Percentiles rank a stretch among this genome's conserved stretches.
phyloP scores from a whole-genome alignment of 1,284 basidiomycete species.

The Tylopilus orsonianus region DNA sequence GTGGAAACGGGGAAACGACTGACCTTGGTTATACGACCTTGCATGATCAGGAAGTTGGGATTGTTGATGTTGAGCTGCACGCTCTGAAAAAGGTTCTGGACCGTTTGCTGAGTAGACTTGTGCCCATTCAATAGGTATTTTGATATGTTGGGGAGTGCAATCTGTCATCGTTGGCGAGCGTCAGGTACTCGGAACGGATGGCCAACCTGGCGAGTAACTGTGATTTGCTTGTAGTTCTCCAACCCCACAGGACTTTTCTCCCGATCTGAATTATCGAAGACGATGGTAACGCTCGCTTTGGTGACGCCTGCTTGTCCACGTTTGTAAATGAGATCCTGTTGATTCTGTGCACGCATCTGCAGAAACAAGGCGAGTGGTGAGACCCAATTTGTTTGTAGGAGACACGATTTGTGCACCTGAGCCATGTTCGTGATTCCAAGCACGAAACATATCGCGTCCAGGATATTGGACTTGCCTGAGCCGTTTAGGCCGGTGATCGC shows the following conservation, averaged over 20 bases:
- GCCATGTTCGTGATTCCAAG: conserved; percentile 95
- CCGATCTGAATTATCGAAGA: conserved; percentile 98
- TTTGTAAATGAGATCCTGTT: conserved; percentile 97
- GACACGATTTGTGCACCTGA: conserved; percentile 45
- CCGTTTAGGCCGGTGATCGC: conserved; percentile 97
- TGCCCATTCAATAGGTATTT: conserved; percentile 98
- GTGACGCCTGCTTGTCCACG: conserved; percentile 97
- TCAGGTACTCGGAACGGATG: conserved; percentile 5
- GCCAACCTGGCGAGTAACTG: conserved; percentile 91
- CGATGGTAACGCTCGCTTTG: conserved; percentile 97
- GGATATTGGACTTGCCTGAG: conserved; percentile 95
- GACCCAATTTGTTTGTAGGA: neutral
- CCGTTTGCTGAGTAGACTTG: conserved; percentile 84
- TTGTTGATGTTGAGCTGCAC: conserved; percentile 99
- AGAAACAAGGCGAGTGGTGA: neutral
- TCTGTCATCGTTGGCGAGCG: conserved; percentile 46
- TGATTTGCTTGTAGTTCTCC: conserved; percentile 86
- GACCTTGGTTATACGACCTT: conserved; percentile 92
- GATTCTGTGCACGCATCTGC: conserved; percentile 93
- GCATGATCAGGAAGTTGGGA: conserved; percentile 99
- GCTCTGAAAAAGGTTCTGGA: conserved; percentile 95
- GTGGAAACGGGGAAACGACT: conserved; percentile 8
- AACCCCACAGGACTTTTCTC: conserved; percentile 85
- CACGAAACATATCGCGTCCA: conserved; percentile 96
- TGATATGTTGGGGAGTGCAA: conserved; percentile 90